A percentile compares a stretch with the other conserved stretches of the same genome.
Evolutionary conservation across 2,329 filamentous ascomycete species (phyloP).

Genomic region (Ascochyta lentis): DNA sequence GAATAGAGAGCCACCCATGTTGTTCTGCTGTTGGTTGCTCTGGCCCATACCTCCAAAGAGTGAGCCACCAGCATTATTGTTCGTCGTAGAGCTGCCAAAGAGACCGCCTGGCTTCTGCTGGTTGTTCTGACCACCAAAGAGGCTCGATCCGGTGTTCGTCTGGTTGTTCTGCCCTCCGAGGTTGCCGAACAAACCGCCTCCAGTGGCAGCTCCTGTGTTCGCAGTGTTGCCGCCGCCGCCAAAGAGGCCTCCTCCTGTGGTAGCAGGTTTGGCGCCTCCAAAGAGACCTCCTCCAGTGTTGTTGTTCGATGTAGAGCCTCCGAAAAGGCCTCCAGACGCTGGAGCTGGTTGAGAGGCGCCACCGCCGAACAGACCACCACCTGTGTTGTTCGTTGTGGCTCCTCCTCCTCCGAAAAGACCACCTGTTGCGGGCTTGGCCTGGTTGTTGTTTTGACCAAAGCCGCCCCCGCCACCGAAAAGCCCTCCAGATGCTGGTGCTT

Average conservation of each 20-base stretch:
- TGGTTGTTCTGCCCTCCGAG: slow-evolving; percentile 38
- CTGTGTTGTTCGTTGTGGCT: slow-evolving; percentile 33
- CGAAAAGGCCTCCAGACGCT: slow-evolving; percentile 60
- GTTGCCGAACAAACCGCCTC: slow-evolving; percentile 45
- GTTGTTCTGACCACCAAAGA: slow-evolving; percentile 53
- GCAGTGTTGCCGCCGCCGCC: slow-evolving; percentile 46
- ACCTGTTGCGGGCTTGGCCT: slow-evolving; percentile 49
- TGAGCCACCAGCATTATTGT: slow-evolving; percentile 50
- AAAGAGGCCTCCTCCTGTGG: slow-evolving; percentile 49
- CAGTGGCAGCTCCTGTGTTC: slow-evolving; percentile 23
- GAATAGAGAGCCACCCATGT: slow-evolving; percentile 51
- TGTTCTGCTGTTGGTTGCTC: slow-evolving; percentile 50
- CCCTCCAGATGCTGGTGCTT: slow-evolving; percentile 41
- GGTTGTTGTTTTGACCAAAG: slow-evolving; percentile 47
- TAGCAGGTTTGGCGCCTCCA: slow-evolving; percentile 46
- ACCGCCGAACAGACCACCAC: slow-evolving; percentile 42
- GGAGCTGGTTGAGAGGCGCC: slow-evolving; percentile 43
- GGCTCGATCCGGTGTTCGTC: slow-evolving; percentile 36
- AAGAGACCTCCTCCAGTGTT: slow-evolving; percentile 50
- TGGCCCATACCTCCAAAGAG: slow-evolving; percentile 56
- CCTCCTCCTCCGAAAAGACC: slow-evolving; percentile 45
- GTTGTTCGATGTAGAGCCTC: slow-evolving; percentile 38
- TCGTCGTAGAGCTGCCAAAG: slow-evolving; percentile 48
- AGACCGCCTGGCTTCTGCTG: slow-evolving; percentile 54
- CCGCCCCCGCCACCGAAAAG: slow-evolving; percentile 52